Evolutionary conservation across 140 eudicot species (phyloP), one percentile per base, ranked within the genome.

Genomic region (Anethum foeniculum): DNA sequence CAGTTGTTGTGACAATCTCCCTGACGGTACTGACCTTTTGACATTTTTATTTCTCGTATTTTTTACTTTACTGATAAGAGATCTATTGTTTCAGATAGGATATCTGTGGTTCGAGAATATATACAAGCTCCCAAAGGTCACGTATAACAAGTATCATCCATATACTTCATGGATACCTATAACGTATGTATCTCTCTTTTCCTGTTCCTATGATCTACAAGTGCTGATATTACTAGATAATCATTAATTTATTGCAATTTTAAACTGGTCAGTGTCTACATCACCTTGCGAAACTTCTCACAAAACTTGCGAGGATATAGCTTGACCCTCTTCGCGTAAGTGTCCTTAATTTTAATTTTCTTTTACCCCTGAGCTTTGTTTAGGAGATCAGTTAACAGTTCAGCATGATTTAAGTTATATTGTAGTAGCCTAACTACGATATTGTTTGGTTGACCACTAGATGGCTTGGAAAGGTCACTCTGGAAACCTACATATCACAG

Each of bases 101-200:
- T 93, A 93, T 83, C 30, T 93, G 71, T 93, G 98, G 98, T 83
- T 86, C 21, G 98, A 93, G 82, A 85, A 88, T 78, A 79, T 93
- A 71, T 93, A 93, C 96, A 93, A 93, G 90, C 96, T 93, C 72
- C 97, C 96, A 7, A 93, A 91, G 88, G 81, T 91, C 34, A 79
- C 92, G 39, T 93, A 93, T 87, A 91, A 93, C 77, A 89, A 93
- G 84, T 93, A 87, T 75, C 98, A 93, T 86, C 98, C 98, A 68
- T 91, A 93, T 84, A 93, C 98, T 72, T 93, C 98, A 15, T 93
- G 98, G 98, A 93, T 93, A 71, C 98, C 98, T 16, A 93, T 93
- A 72, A 90, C 96, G 98, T 93, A 86, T 60, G 91, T 72, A 27
- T 25, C 14, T 56, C 34, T 76, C 21, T 14, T 32, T 65, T 73